Evolutionary conservation across 2,329 filamentous ascomycete genomes (phyloP).

Genomic region (Fusarium sambucinum): DNA sequence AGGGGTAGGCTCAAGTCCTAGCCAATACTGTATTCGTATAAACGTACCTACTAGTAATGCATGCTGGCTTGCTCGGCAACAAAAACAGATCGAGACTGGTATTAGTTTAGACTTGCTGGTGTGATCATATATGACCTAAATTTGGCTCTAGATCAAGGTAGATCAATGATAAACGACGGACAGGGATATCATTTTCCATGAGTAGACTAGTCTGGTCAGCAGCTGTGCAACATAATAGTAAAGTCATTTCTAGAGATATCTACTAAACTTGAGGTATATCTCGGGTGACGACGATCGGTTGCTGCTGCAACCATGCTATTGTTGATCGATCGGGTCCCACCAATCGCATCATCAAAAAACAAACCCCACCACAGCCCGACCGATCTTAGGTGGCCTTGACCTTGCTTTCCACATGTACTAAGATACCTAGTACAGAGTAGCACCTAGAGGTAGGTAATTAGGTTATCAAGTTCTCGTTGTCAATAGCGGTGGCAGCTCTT

Average conservation of each 20-base stretch:
- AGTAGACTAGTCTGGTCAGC: neutral
- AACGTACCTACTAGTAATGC: no score
- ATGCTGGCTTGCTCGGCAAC: no score
- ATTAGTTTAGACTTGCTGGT: neutral
- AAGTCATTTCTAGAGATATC: neutral
- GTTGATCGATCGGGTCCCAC: conserved; percentile 8
- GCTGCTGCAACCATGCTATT: conserved; percentile 22
- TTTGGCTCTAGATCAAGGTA: neutral
- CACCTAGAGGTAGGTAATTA: no score
- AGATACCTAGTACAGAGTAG: neutral
- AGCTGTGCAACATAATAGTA: neutral
- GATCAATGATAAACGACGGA: neutral
- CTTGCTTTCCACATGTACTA: neutral
- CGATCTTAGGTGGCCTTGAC: conserved; percentile 5
- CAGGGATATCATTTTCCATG: neutral
- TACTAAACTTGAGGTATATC: neutral
- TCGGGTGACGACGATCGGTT: conserved; percentile 8
- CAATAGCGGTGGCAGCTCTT: neutral
- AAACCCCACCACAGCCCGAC: conserved; percentile 15
- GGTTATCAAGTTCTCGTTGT: neutral
- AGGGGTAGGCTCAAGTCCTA: no score
- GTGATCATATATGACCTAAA: neutral
- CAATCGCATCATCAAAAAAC: conserved; percentile 18
- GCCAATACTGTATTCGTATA: no score
- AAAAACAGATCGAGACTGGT: neutral